phyloP scores from a whole-genome alignment of 2,329 filamentous ascomycete genomes.

The Fusarium sp. region DNA sequence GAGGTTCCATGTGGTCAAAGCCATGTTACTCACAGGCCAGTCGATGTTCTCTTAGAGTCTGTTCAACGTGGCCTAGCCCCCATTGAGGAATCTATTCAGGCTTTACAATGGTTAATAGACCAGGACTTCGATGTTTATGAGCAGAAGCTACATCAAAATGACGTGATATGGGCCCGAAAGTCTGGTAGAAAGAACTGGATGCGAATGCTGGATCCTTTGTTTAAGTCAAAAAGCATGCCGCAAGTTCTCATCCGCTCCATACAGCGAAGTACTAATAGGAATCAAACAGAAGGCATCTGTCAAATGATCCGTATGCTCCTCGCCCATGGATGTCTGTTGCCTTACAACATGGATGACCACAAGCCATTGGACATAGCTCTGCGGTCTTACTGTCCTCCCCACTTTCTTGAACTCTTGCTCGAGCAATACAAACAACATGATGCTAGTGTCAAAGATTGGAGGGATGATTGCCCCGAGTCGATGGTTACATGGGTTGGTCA shows the following conservation, averaged over 20 bases:
- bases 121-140: not conserved
- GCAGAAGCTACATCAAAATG: not conserved
- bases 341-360: not conserved
- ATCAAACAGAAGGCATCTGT: not conserved
- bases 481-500: not conserved
- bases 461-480: rapidly evolving
- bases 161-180: not conserved
- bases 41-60: not conserved
- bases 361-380: not conserved
- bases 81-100: rapidly evolving
- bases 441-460: not conserved
- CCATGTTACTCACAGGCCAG: not conserved
- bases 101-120: not conserved
- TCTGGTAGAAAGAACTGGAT: not conserved
- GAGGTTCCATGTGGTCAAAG: rapidly evolving
- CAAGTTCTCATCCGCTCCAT: not conserved
- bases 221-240: not conserved
- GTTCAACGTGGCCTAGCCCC: rapidly evolving
- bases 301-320: constrained; percentile 1
- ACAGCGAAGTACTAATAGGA: not conserved
- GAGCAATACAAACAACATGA: not conserved
- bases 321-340: not conserved
- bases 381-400: not conserved
- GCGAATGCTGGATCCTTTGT: not conserved
- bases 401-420: not conserved